Conservation (phyloP, 495 filamentous ascomycete genomes). For the Neurospora terricola region DNA sequence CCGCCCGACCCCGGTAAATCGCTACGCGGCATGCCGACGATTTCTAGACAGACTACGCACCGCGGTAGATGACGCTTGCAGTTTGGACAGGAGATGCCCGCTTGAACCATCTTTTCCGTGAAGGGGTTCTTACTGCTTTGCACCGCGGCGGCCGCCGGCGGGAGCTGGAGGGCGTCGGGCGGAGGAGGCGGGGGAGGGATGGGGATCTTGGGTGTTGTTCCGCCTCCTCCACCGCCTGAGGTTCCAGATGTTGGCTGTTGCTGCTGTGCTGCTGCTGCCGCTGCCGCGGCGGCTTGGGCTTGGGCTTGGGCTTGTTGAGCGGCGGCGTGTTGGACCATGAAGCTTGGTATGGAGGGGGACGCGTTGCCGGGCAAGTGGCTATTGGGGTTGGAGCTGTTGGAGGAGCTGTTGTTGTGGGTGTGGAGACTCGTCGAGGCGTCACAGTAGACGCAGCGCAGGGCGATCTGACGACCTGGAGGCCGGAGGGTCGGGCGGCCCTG, state of each 20-base stretch:
- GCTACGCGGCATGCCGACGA: conserved; percentile 65
- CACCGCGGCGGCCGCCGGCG: neutral
- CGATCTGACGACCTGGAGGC: conserved; percentile 64
- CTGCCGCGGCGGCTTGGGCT: neutral
- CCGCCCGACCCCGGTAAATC: neutral
- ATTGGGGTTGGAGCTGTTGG: neutral
- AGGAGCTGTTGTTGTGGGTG: conserved; percentile 19
- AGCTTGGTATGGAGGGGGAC: conserved; percentile 1
- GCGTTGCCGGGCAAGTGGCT: neutral
- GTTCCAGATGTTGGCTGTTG: neutral
- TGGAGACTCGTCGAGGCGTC: conserved; percentile 41
- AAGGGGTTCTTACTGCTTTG: conserved; percentile 26
- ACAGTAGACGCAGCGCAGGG: conserved; percentile 77
- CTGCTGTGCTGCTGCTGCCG: neutral
- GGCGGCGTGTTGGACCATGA: conserved; percentile 5
- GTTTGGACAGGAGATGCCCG: conserved; percentile 62
- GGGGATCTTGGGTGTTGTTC: conserved; percentile 6
- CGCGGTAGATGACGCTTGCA: conserved; percentile 84
- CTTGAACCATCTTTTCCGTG: conserved; percentile 34
- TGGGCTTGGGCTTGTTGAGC: neutral
- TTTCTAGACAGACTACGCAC: conserved; percentile 78
- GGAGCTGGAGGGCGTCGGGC: conserved; percentile 3
- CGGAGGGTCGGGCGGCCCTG: conserved; percentile 54
- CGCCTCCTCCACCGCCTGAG: neutral
- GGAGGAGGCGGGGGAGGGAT: conserved; percentile 2